Base-by-base conservation (phyloP, 148 eudicot genomes). In the Bassia scoparia region DNA sequence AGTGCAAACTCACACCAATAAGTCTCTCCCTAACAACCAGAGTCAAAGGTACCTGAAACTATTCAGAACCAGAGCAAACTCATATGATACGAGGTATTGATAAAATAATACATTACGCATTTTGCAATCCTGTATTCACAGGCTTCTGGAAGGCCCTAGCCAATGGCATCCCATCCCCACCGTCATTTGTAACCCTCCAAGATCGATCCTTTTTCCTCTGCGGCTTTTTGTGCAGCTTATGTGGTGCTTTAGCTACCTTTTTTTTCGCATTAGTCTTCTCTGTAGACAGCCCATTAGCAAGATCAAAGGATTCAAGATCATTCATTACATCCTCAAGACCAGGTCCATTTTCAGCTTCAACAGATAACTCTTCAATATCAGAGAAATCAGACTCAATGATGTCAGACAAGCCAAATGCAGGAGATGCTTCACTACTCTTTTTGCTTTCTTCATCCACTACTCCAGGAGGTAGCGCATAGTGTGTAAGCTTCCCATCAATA, bases 401-500 rank as follows among this genome's bases (percentile, higher is more conserved):
- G 65, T 84, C 87, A 33, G 83, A 75, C 78, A 77, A 61, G 38
- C 74, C 30, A 21, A 71, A 29, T 17, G 69, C 37, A 21, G 56
- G 46, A 50, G 58, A 61, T 41, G 21, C 6, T 50, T 68, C 73
- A 41, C 38, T 11, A 63, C 72, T 76, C 20, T 53, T 75, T 23
- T 7, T 64, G 27, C 26, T 73, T 35, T 46, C 73, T 27, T 86
- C 87, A 33, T 71, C 68, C 13, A 83, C 79, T 65, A 71, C 67
- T 44, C 86, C 98, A 3, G 96, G 97, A 18, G 99, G 97, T 82
- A 92, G 58, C 76, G 88, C 84, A 80, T 70, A 95, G 74, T 95
- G 99, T 24, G 89, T 86, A 48, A 95, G 85, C 82, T 90, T 95
- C 37, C 99, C 99, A 68, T 92, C 99, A 52, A 95, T 87, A 54